A percentile compares a stretch with the other conserved stretches of the same genome.
These are phyloP conservation scores for Phycomyces blakesleeanus DNA, from an alignment of 192 early-diverging fungal species.

Conservation along the genomic window DNA sequence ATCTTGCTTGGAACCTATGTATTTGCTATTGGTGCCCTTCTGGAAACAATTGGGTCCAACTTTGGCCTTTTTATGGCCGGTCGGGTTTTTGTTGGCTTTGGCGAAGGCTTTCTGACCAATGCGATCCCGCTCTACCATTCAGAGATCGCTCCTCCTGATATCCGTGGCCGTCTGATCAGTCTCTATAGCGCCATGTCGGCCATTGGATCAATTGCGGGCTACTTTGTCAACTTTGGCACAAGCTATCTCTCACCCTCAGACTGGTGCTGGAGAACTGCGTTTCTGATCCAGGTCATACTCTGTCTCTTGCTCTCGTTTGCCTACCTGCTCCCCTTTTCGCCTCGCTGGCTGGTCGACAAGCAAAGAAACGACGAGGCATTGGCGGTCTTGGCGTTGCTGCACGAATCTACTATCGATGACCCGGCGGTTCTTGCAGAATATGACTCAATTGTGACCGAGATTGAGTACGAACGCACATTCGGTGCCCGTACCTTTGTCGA, in stretches of 20 bases:
- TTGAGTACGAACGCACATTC: conserved; percentile 58
- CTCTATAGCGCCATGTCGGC: conserved; percentile 88
- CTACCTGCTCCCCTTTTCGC: conserved; percentile 73
- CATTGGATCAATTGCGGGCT: conserved; percentile 69
- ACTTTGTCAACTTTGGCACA: conserved; percentile 44
- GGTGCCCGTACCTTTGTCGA: conserved; percentile 58
- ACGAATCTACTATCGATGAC: conserved; percentile 51
- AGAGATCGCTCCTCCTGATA: conserved; percentile 70
- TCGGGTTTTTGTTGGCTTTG: conserved; percentile 31
- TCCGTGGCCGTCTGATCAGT: conserved; percentile 82
- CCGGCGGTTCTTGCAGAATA: conserved; percentile 57
- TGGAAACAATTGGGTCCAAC: conserved; percentile 61
- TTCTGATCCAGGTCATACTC: conserved; percentile 76
- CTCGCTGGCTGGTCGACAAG: conserved; percentile 79
- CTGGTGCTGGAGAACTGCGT: conserved; percentile 74
- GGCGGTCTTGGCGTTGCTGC: conserved; percentile 59
- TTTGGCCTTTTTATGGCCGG: conserved; percentile 36
- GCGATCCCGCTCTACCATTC: conserved; percentile 35
- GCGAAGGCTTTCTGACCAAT: conserved; percentile 34
- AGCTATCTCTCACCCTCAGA: conserved; percentile 35
- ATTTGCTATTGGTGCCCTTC: conserved; percentile 69
- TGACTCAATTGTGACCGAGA: conserved; percentile 62
- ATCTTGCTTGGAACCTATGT: conserved; percentile 61
- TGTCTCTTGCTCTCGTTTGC: conserved; percentile 52
- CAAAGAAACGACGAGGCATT: conserved; percentile 69